A percentile compares a stretch with the other conserved stretches of the same genome.
These are phyloP conservation scores for Sporothrix sp. DNA, from an alignment of 2,329 filamentous ascomycete genomes.

Conservation along the genomic window DNA sequence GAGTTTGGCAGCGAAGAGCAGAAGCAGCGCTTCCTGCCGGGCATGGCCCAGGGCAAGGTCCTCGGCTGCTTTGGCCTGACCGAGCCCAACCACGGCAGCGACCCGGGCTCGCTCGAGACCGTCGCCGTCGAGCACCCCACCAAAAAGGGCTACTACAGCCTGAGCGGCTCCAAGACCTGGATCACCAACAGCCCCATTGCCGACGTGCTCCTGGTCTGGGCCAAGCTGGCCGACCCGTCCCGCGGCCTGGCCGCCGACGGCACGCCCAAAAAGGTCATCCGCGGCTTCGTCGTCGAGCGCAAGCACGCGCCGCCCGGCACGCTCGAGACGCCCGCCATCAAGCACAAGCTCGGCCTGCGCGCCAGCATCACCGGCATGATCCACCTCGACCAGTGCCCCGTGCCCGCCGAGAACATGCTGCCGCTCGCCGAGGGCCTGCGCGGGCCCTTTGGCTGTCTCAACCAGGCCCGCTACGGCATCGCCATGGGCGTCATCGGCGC, in stretches of 20 bases:
- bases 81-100: slow-evolving; percentile 80
- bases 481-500: slow-evolving; percentile 90
- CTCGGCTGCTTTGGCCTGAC: slow-evolving; percentile 77
- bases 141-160: slow-evolving; percentile 64
- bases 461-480: slow-evolving; percentile 88
- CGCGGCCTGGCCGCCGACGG: slow-evolving; percentile 37
- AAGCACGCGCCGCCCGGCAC: slow-evolving; percentile 77
- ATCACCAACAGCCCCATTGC: slow-evolving; percentile 85
- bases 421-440: slow-evolving; percentile 75
- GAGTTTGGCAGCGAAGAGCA: slow-evolving; percentile 72
- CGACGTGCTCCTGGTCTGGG: slow-evolving; percentile 78
- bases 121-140: slow-evolving; percentile 65
- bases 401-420: slow-evolving; percentile 88
- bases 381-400: slow-evolving; percentile 81
- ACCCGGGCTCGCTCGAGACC: slow-evolving; percentile 79
- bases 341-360: slow-evolving; percentile 88
- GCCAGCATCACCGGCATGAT: slow-evolving; percentile 98
- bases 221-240: slow-evolving; percentile 79
- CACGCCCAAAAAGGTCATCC: slow-evolving; percentile 40
- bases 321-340: slow-evolving; percentile 81
- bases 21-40: slow-evolving; percentile 68
- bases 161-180: slow-evolving; percentile 78
- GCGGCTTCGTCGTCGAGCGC: slow-evolving; percentile 83
- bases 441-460: slow-evolving; percentile 89
- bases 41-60: slow-evolving; percentile 65